phyloP scores from a whole-genome alignment of 352 stramenopile species.

The Pythium dissimile region DNA sequence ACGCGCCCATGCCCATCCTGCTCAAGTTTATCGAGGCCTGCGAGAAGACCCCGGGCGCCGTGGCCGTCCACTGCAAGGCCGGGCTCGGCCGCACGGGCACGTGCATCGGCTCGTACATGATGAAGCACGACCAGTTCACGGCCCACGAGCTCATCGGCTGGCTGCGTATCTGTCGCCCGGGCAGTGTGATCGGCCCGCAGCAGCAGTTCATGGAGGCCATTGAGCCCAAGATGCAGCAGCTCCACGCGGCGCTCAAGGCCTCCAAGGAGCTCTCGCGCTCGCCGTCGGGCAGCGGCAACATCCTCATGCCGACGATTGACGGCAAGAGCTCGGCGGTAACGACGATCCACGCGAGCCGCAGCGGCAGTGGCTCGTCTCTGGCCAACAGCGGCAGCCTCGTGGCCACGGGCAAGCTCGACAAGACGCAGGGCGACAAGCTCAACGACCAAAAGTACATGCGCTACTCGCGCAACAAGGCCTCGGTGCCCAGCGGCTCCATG shows the following conservation, averaged over 20 bases:
- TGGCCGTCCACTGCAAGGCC: conserved; percentile 93
- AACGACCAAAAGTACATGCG: conserved; percentile 69
- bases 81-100: conserved; percentile 93
- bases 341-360: conserved; percentile 6
- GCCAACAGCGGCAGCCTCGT: conserved; percentile 20
- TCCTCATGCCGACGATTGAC: conserved; percentile 22
- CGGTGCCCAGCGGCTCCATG: conserved; percentile 38
- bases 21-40: conserved; percentile 68
- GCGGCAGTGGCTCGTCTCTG: conserved; percentile 1
- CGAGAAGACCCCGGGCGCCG: conserved; percentile 45
- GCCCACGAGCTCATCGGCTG: conserved; percentile 92
- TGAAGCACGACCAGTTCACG: conserved; percentile 94
- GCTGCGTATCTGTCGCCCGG: conserved; percentile 90
- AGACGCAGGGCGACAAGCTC: conserved; percentile 65
- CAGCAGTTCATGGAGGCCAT: conserved; percentile 95
- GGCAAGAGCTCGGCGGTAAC: conserved; percentile 25
- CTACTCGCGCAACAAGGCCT: conserved; percentile 49
- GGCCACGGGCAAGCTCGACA: conserved; percentile 42
- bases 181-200: conserved; percentile 92
- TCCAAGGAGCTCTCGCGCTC: conserved; percentile 21
- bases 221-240: conserved; percentile 84
- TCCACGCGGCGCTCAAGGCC: conserved; percentile 31
- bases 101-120: conserved; percentile 95
- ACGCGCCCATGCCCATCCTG: conserved; percentile 79
- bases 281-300: conserved; percentile 18